A percentile compares a stretch with the other conserved stretches of the same genome.
These are phyloP conservation scores for Debaryomyces nepalensis DNA, from an alignment of 1,139 yeast species.

Conservation along the genomic window DNA sequence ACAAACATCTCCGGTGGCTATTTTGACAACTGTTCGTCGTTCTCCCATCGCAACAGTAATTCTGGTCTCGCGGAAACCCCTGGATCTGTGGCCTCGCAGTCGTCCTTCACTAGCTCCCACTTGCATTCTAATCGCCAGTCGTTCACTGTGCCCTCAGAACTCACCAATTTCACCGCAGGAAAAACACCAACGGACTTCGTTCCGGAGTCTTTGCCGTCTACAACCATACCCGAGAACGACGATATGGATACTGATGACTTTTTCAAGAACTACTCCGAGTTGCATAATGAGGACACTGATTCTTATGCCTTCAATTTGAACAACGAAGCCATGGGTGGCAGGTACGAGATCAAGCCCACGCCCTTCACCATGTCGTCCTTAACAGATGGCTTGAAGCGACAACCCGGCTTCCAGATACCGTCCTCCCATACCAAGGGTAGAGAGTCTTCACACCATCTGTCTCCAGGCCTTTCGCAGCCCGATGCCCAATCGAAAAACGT, in stretches of 20 bases:
- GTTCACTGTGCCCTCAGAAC: constrained; percentile 15
- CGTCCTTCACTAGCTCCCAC: constrained; percentile 21
- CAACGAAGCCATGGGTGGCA: constrained; percentile 11
- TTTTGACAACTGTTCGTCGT: constrained; percentile 31
- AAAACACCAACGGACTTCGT: constrained; percentile 19
- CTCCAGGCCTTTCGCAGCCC: constrained; percentile 1
- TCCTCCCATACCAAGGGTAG: constrained; percentile 10
- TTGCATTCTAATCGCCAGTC: constrained; percentile 14
- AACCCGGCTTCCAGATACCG: constrained; percentile 15
- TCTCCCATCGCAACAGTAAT: constrained; percentile 19
- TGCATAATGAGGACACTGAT: constrained; percentile 10
- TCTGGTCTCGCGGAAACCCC: constrained; percentile 27
- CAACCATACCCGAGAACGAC: constrained; percentile 15
- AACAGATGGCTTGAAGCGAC: constrained; percentile 34
- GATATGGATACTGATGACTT: constrained; percentile 28
- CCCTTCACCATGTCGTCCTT: constrained; percentile 27
- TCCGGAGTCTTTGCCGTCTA: constrained; percentile 28
- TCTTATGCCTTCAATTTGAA: constrained; percentile 14
- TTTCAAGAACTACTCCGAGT: constrained; percentile 26
- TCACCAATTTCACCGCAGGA: constrained; percentile 9
- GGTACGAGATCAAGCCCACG: constrained; percentile 15
- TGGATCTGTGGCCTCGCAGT: constrained; percentile 28
- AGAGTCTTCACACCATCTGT: constrained; percentile 3
- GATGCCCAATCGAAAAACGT: constrained; percentile 17
- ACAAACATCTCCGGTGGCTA: constrained; percentile 28